phyloP scores from a whole-genome alignment of 73 alveolate species.

The Durusdinium trenchii region DNA sequence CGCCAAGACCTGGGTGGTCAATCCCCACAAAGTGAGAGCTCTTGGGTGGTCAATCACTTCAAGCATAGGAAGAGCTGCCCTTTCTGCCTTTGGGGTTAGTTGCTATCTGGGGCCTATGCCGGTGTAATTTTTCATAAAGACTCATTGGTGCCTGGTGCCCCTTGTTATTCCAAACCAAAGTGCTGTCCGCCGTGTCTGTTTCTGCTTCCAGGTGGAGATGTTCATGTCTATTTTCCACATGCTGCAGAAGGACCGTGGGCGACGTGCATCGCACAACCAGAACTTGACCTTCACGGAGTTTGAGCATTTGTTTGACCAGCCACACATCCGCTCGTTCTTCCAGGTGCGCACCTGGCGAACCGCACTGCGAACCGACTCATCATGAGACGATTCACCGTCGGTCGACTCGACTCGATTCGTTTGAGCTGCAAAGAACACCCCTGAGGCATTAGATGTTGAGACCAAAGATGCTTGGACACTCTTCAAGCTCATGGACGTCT shows the following conservation, averaged over 20 bases:
- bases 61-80: too few species aligned
- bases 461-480: conserved; percentile 70
- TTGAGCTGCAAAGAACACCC: too few species aligned
- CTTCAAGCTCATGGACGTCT: conserved; percentile 62
- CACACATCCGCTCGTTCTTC: conserved; percentile 8
- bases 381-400: too few species aligned
- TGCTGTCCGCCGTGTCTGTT: too few species aligned
- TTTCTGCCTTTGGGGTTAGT: too few species aligned
- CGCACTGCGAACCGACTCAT: background rate
- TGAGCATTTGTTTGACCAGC: conserved; percentile 5
- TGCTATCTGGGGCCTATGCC: too few species aligned
- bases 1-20: background rate
- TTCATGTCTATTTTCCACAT: conserved; percentile 51
- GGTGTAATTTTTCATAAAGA: too few species aligned
- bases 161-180: too few species aligned
- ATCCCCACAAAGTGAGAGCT: background rate
- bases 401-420: too few species aligned
- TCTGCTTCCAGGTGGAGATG: conserved; percentile 40
- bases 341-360: background rate
- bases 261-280: background rate
- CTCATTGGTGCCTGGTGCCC: too few species aligned
- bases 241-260: conserved; percentile 23
- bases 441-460: conserved; percentile 49
- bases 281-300: conserved; percentile 40
- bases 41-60: too few species aligned